Conservation (phyloP, 2,329 filamentous ascomycete genomes). For the Alternaria triticimaculans region DNA sequence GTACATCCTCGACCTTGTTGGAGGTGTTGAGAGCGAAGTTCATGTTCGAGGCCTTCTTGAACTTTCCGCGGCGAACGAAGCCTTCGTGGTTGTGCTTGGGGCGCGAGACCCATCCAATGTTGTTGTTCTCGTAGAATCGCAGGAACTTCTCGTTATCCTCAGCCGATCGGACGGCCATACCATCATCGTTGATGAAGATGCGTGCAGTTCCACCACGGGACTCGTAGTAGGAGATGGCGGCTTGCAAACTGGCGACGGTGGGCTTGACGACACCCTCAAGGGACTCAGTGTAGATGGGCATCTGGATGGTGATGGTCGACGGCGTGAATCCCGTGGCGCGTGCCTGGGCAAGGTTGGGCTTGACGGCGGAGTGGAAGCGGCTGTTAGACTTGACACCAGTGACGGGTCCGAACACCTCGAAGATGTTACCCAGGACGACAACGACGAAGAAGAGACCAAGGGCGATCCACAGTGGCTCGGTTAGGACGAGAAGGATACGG, state of each 20-base stretch:
- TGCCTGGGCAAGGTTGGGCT: conserved; percentile 52
- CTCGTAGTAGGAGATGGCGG: conserved; percentile 59
- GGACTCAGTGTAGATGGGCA: conserved; percentile 86
- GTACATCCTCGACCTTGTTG: conserved; percentile 66
- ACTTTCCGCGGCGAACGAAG: conserved; percentile 37
- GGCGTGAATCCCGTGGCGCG: conserved; percentile 65
- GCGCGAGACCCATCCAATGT: conserved; percentile 56
- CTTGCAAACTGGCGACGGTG: conserved; percentile 77
- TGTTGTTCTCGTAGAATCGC: conserved; percentile 56
- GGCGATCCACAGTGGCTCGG: conserved; percentile 56
- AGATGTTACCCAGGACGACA: conserved; percentile 17
- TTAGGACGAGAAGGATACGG: conserved; percentile 60
- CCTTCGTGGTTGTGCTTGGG: conserved; percentile 50
- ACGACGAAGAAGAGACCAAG: conserved; percentile 56
- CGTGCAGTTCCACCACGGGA: conserved; percentile 67
- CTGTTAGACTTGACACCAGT: conserved; percentile 76
- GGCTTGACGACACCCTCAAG: conserved; percentile 74
- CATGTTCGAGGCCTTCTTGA: conserved; percentile 68
- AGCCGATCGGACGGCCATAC: conserved; percentile 65
- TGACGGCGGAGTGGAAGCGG: conserved; percentile 73
- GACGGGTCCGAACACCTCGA: conserved; percentile 75
- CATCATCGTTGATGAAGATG: conserved; percentile 72
- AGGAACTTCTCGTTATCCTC: conserved; percentile 51
- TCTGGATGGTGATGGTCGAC: conserved; percentile 76
- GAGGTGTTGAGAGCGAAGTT: conserved; percentile 70